phyloP scores from a whole-genome alignment of 257 asterid genomes.

The Capsicum pubescens region DNA sequence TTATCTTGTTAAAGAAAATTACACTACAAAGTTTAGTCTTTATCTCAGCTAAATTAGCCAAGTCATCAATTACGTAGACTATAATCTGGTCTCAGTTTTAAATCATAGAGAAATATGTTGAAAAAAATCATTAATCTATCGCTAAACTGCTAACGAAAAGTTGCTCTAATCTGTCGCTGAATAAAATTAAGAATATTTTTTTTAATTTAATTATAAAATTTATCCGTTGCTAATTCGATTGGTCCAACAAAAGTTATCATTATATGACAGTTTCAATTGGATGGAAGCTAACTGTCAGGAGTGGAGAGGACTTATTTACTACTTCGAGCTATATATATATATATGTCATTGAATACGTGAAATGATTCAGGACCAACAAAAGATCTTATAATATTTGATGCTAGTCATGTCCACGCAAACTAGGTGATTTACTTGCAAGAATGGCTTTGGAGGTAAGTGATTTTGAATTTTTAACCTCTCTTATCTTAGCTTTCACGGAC shows the following conservation, averaged over 20 bases:
- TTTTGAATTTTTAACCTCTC: too few relatives aligned
- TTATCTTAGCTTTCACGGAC: too few relatives aligned
- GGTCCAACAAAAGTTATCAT: background rate
- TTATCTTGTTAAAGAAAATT: background rate
- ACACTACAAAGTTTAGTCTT: background rate
- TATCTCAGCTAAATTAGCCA: background rate
- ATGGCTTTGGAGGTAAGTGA: too few relatives aligned
- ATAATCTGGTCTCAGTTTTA: background rate
- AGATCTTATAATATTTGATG: background rate
- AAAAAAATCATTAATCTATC: background rate
- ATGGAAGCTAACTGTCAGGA: background rate
- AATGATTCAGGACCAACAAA: background rate
- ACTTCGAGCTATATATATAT: too few relatives aligned
- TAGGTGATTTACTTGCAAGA: background rate
- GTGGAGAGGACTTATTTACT: background rate
- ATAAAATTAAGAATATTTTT: too few relatives aligned
- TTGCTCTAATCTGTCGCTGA: too few relatives aligned
- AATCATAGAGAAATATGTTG: background rate
- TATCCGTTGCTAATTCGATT: background rate
- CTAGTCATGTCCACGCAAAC: background rate
- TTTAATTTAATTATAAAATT: background rate
- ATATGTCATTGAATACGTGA: too few relatives aligned
- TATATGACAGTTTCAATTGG: background rate
- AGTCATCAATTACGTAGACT: background rate
- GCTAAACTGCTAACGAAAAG: background rate